These are phyloP conservation scores for Scheffersomyces amazonensis DNA, from an alignment of 805 yeast genomes.

Conservation along the genomic window DNA sequence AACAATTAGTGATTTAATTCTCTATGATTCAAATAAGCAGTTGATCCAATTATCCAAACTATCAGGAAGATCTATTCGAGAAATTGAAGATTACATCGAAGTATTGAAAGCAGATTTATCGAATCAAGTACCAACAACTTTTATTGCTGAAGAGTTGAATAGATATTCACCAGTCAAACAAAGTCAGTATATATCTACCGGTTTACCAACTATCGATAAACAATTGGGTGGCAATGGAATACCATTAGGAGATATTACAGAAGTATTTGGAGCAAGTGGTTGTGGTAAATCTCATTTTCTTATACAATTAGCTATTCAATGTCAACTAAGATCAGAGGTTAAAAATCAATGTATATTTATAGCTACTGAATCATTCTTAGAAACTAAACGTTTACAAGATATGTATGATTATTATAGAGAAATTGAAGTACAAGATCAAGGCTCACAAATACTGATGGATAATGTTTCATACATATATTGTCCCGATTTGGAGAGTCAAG, in stretches of 20 bases:
- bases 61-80: slow-evolving; percentile 23
- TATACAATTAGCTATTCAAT: slow-evolving; percentile 60
- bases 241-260: slow-evolving; percentile 46
- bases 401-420: slow-evolving; percentile 14
- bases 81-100: slow-evolving; percentile 19
- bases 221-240: slow-evolving; percentile 30
- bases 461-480: slow-evolving; percentile 56
- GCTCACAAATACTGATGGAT: slow-evolving; percentile 17
- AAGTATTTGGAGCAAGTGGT: slow-evolving; percentile 80
- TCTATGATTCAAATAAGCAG: slow-evolving; percentile 9
- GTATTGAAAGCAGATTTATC: slow-evolving; percentile 3
- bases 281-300: slow-evolving; percentile 84
- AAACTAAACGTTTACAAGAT: slow-evolving; percentile 54
- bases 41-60: slow-evolving; percentile 16
- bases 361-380: slow-evolving; percentile 73
- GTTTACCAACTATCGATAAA: slow-evolving; percentile 21
- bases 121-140: background rate
- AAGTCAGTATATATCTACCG: slow-evolving; percentile 16
- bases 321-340: slow-evolving; percentile 33
- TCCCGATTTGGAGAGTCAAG: slow-evolving; percentile 67
- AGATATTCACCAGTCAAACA: background rate
- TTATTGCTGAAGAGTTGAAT: background rate
- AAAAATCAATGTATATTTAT: slow-evolving; percentile 49
- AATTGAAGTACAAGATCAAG: slow-evolving; percentile 6
- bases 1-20: slow-evolving; percentile 22